Conservation (phyloP, 2,329 filamentous ascomycete species). For the Madurella mycetomatis region DNA sequence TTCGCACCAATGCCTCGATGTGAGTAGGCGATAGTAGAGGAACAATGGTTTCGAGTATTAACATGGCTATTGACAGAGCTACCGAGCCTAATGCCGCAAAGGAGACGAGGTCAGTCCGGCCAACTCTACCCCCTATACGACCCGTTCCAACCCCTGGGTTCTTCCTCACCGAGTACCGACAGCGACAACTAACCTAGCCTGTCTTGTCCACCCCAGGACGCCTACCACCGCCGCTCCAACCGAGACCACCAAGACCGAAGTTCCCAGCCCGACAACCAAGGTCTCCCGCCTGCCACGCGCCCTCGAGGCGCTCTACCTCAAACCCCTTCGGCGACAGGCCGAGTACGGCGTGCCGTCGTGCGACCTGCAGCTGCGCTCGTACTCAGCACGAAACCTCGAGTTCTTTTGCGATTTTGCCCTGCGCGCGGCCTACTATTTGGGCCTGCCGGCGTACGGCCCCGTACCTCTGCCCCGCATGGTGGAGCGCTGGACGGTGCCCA, state of each 20-base stretch:
- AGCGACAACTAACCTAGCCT: too few relatives aligned
- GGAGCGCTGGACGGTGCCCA: constrained; percentile 92
- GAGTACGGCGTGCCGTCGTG: constrained; percentile 77
- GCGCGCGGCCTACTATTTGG: constrained; percentile 89
- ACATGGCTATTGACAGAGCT: constrained; percentile 3
- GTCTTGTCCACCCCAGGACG: background rate
- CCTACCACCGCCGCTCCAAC: background rate
- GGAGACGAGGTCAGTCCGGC: constrained; percentile 13
- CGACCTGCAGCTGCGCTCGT: constrained; percentile 90
- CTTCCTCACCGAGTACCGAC: too few relatives aligned
- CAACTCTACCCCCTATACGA: background rate
- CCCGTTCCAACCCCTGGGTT: background rate
- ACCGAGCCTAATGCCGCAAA: background rate
- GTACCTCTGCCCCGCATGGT: constrained; percentile 79
- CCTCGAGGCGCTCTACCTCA: constrained; percentile 81
- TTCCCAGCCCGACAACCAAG: background rate
- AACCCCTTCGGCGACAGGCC: constrained; percentile 71
- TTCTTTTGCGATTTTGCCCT: constrained; percentile 94
- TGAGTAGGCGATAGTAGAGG: constrained; percentile 13
- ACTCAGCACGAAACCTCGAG: constrained; percentile 82
- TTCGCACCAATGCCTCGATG: constrained; percentile 25
- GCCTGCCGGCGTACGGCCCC: constrained; percentile 79
- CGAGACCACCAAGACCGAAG: constrained; percentile 2
- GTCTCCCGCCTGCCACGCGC: constrained; percentile 63
- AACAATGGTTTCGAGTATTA: background rate